These are phyloP conservation scores for Xerocomellus amylosporus DNA, from an alignment of 768 basidiomycete genomes.

Conservation along the genomic window DNA sequence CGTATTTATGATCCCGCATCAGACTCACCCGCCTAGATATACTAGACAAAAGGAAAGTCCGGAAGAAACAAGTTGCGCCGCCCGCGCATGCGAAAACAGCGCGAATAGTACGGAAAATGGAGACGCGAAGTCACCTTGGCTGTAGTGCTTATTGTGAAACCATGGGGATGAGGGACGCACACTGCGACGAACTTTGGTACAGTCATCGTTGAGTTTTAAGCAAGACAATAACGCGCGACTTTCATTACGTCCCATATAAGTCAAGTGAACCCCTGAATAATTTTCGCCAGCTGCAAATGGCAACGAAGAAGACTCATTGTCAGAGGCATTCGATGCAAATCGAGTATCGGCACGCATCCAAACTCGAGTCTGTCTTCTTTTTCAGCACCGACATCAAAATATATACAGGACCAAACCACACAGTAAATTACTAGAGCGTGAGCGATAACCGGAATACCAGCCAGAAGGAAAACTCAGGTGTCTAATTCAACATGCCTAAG, in stretches of 20 bases:
- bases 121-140: conserved; percentile 14
- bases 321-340: background rate
- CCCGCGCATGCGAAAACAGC: background rate
- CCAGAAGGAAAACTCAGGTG: background rate
- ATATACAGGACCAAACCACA: background rate
- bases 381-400: background rate
- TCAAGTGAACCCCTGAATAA: conserved; percentile 13
- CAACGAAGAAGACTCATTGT: background rate
- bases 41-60: conserved; percentile 22
- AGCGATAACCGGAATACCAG: background rate
- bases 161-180: conserved; percentile 23
- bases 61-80: conserved; percentile 1
- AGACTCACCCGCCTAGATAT: background rate
- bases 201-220: conserved; percentile 12
- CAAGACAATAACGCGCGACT: conserved; percentile 23
- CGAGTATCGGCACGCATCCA: background rate
- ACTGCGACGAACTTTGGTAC: background rate
- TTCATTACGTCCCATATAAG: conserved; percentile 7
- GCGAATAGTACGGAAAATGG: conserved; percentile 20
- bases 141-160: conserved; percentile 29
- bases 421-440: background rate
- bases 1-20: conserved; percentile 24
- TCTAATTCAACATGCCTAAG: background rate
- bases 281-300: background rate
- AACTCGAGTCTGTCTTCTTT: too few relatives aligned